phyloP scores from a whole-genome alignment of 345 rosid species.

The Erucastrum elatum region DNA sequence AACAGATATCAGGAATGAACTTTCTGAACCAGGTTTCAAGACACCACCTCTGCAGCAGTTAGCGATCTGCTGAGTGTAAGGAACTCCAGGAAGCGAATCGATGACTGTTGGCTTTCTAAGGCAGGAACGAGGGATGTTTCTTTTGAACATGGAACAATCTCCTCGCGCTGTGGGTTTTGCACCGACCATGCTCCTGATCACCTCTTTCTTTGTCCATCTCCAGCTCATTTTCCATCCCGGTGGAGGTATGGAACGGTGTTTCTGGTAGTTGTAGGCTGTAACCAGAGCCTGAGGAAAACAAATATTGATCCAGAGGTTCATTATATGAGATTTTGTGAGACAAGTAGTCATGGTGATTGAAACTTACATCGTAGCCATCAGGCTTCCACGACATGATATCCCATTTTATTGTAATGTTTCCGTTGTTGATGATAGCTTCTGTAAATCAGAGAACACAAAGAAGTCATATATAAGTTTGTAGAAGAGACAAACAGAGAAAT shows the following conservation, averaged over 20 bases:
- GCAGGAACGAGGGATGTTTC: conserved; percentile 54
- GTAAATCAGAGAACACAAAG: neutral
- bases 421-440: conserved; percentile 52
- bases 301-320: neutral
- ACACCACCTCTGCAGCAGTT: conserved; percentile 76
- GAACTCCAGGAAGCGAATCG: conserved; percentile 52
- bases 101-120: conserved; percentile 48
- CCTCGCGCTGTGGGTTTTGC: conserved; percentile 55
- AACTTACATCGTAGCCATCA: conserved; percentile 88
- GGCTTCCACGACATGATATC: conserved; percentile 78
- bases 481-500: neutral
- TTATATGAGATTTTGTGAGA: neutral
- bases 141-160: conserved; percentile 58
- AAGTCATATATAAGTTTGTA: too few relatives aligned
- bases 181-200: conserved; percentile 60
- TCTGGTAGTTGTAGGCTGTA: conserved; percentile 69
- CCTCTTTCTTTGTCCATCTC: conserved; percentile 64
- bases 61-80: conserved; percentile 56
- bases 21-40: conserved; percentile 48
- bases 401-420: conserved; percentile 89
- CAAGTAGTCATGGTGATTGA: neutral
- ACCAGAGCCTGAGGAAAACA: conserved; percentile 61
- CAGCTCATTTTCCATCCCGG: conserved; percentile 71
- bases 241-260: conserved; percentile 58
- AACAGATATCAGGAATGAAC: conserved; percentile 55